These are phyloP conservation scores for Grigorovia humatica DNA, from an alignment of 805 yeast species.

Conservation along the genomic window DNA sequence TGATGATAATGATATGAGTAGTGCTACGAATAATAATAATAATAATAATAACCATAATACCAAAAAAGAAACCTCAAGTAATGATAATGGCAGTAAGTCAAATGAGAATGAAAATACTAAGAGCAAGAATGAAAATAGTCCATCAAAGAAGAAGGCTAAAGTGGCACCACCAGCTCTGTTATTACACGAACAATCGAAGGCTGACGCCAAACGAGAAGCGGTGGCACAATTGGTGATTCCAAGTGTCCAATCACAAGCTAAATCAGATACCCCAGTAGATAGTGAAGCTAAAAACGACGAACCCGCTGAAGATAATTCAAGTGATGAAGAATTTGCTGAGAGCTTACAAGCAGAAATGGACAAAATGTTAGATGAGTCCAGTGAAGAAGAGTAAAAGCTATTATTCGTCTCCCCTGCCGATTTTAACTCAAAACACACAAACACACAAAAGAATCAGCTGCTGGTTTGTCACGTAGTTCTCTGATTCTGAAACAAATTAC, in stretches of 20 bases:
- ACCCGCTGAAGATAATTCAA: conserved; percentile 12
- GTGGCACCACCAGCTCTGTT: conserved; percentile 28
- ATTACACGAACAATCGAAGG: conserved; percentile 24
- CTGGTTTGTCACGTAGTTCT: too few relatives aligned
- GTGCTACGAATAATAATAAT: conserved; percentile 2
- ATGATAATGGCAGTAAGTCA: conserved; percentile 2
- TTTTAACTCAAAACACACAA: too few relatives aligned
- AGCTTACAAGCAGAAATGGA: conserved; percentile 28
- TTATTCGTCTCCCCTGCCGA: too few relatives aligned
- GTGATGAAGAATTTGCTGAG: conserved; percentile 29
- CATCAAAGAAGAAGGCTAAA: conserved; percentile 15
- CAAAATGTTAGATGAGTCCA: conserved; percentile 22
- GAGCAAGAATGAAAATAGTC: conserved; percentile 6
- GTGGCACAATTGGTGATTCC: conserved; percentile 26
- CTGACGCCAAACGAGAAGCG: conserved; percentile 25
- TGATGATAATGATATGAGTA: conserved; percentile 16
- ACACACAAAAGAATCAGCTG: too few relatives aligned
- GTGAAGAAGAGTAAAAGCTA: conserved; percentile 16
- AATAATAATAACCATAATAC: conserved; percentile 6
- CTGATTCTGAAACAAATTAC: too few relatives aligned
- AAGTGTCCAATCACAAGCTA: conserved; percentile 14
- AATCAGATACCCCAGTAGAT: conserved; percentile 2
- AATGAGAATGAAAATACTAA: background rate
- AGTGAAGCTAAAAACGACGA: background rate
- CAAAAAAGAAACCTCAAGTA: background rate